A percentile compares a stretch with the other conserved stretches of the same genome.
Evolutionary conservation across 768 basidiomycete species (phyloP).

Genomic region (Lentinula edodes): DNA sequence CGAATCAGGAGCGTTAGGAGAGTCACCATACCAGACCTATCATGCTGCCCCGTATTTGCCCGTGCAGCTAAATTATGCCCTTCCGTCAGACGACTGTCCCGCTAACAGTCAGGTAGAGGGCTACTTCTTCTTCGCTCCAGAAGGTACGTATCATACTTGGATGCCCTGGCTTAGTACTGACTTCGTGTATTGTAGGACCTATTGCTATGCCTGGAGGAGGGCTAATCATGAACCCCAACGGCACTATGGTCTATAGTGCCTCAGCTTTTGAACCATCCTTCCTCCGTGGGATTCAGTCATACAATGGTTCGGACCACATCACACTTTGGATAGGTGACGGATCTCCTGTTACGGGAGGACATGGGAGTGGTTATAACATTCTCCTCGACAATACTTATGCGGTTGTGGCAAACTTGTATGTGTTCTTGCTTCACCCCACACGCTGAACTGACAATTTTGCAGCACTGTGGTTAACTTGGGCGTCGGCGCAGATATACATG

Average conservation of each 20-base stretch:
- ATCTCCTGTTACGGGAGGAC: neutral
- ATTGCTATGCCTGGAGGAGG: neutral
- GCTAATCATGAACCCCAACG: neutral
- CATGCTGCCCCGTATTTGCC: neutral
- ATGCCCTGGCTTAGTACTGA: neutral
- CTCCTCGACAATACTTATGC: neutral
- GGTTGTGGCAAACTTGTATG: slow-evolving; percentile 1
- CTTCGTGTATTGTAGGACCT: neutral
- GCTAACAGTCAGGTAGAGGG: neutral
- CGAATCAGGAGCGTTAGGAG: neutral
- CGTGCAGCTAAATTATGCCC: neutral
- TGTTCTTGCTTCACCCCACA: neutral
- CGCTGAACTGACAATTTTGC: neutral
- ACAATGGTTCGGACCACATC: neutral
- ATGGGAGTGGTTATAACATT: neutral
- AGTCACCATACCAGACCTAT: neutral
- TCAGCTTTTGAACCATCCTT: neutral
- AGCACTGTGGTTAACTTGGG: neutral
- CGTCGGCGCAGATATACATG: neutral
- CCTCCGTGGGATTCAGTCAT: neutral
- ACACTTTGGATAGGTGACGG: neutral
- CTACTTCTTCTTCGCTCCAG: neutral
- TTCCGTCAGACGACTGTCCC: neutral
- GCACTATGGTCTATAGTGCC: neutral
- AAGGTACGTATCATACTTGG: neutral